phyloP scores from a whole-genome alignment of 169 alveolate species.

The Babesia sp. region DNA sequence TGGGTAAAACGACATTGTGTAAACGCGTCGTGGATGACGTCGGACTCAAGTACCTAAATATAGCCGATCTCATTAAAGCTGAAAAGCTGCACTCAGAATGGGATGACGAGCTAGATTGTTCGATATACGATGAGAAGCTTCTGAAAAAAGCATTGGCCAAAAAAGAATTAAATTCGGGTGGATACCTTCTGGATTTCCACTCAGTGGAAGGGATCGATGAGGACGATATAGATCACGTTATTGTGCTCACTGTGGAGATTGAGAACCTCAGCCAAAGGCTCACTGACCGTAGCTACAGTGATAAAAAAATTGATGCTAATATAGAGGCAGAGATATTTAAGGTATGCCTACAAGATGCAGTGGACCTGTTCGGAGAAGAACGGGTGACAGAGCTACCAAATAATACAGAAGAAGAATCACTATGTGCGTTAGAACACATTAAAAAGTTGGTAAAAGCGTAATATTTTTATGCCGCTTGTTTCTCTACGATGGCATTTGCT shows the following conservation, averaged over 20 bases:
- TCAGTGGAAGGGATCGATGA: conserved; percentile 56
- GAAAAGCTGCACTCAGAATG: conserved; percentile 64
- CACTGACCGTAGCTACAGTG: conserved; percentile 62
- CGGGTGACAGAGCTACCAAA: conserved; percentile 23
- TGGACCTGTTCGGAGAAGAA: conserved; percentile 34
- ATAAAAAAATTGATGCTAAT: conserved; percentile 67
- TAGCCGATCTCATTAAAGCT: conserved; percentile 66
- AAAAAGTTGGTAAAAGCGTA: neutral
- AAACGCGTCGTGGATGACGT: conserved; percentile 16
- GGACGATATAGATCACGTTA: conserved; percentile 34
- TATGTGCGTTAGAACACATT: conserved; percentile 11
- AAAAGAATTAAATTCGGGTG: conserved; percentile 43
- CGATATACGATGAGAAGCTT: conserved; percentile 66
- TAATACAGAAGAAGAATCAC: conserved; percentile 35
- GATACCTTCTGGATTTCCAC: conserved; percentile 74
- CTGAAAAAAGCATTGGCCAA: conserved; percentile 46
- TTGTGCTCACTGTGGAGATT: conserved; percentile 50
- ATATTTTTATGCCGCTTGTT: neutral
- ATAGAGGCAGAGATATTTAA: conserved; percentile 75
- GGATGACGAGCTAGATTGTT: conserved; percentile 75
- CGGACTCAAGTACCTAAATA: conserved; percentile 53
- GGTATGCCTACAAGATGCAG: conserved; percentile 66
- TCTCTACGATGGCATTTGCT: conserved; percentile 2
- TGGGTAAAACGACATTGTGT: conserved; percentile 72
- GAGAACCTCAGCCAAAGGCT: conserved; percentile 54